Evolutionary conservation across 257 asterid species (phyloP), one percentile per base, ranked within the genome.

Genomic region (Nicotiana noctiflora): DNA sequence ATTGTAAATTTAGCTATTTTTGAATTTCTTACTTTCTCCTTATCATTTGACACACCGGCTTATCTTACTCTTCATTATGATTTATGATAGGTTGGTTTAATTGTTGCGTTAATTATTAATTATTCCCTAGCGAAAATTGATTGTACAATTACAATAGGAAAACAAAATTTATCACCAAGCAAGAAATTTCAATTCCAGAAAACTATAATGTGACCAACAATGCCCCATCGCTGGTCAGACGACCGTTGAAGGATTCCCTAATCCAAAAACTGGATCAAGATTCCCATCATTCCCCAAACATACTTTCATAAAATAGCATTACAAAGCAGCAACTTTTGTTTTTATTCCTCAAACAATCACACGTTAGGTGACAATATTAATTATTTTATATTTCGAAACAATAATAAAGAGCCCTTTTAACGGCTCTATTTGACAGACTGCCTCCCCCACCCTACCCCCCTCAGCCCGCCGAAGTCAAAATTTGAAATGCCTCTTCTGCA

Each of bases 401-500:
- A 52, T 21, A 40, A 46, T 21, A 32, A 77, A 51, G 57, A 80
- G 29, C 14, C 81, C 56, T 74, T 81, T 53, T 85, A 92, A 92
- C 97, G 94, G 94, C 92, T 87, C 87, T 81, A 85, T 90, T 88
- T 29, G 80, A 83, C 63, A 88, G 86, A 63, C 81, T 57, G 59
- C 27, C 62, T 15, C 77, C 76, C 83, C n/a, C n/a, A n/a, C 83
- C 81, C 66, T 81, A 11, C 32, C 21, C 60, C 57, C 80, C n/a
- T n/a, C n/a, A n/a, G n/a, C n/a, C n/a, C n/a, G n/a, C n/a, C n/a
- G n/a, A n/a, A n/a, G n/a, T n/a, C n/a, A n/a, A n/a, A n/a, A n/a
- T n/a, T n/a, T n/a, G n/a, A n/a, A n/a, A n/a, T n/a, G n/a, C n/a
- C 68, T 75, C 63, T 64, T 79, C 89, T 81, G 88, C 67, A 32